phyloP scores from a whole-genome alignment of 2,329 filamentous ascomycete species.

The Aspergillus uvarum region DNA sequence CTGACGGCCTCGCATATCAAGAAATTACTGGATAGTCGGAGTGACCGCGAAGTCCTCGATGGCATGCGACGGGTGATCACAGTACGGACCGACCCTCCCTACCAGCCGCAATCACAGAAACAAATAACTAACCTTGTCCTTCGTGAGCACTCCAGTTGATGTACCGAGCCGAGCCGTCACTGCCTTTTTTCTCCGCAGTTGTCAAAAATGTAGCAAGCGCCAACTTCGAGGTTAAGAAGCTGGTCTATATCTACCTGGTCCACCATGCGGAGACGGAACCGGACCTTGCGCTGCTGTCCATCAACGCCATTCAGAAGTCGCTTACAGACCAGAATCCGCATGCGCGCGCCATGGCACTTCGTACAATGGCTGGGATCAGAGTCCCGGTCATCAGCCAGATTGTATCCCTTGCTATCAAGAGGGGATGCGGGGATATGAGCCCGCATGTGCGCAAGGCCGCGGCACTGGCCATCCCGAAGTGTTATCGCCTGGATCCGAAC shows the following conservation, averaged over 20 bases:
- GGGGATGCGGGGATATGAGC: conserved; percentile 90
- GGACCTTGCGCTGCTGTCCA: conserved; percentile 89
- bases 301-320: conserved; percentile 98
- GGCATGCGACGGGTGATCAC: conserved; percentile 85
- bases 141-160: conserved; percentile 67
- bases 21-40: conserved; percentile 89
- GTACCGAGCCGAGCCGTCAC: conserved; percentile 83
- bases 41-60: conserved; percentile 89
- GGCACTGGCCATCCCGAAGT: conserved; percentile 91
- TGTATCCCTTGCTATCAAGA: conserved; percentile 91
- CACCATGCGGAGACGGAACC: conserved; percentile 96
- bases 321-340: conserved; percentile 89
- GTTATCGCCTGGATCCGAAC: conserved; percentile 83
- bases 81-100: conserved; percentile 50
- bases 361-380: conserved; percentile 96
- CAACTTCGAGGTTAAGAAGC: conserved; percentile 92
- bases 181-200: conserved; percentile 94
- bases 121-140: neutral
- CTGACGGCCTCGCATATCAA: conserved; percentile 83
- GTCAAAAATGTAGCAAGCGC: conserved; percentile 97
- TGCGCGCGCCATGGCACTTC: conserved; percentile 84
- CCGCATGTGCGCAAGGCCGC: conserved; percentile 90
- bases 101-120: conserved; percentile 17
- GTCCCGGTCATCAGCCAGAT: conserved; percentile 98
- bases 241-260: conserved; percentile 97